Percentiles rank a stretch among this genome's conserved stretches.
phyloP scores from a whole-genome alignment of 352 stramenopile species.

The Phytopythium delawarense region DNA sequence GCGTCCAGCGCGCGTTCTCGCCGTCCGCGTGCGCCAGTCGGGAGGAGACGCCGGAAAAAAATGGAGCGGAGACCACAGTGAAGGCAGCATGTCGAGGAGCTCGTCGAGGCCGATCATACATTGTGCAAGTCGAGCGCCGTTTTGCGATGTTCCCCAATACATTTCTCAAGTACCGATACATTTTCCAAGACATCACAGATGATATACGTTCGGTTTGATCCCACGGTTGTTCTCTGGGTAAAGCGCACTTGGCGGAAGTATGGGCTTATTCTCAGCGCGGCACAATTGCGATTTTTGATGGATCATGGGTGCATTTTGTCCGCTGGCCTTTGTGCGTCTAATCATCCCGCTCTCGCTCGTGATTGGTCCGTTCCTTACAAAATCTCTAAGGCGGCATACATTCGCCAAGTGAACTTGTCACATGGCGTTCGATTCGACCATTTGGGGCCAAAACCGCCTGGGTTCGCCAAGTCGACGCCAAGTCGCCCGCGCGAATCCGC shows the following conservation, averaged over 20 bases:
- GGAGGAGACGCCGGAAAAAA: constrained; percentile 2
- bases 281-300: not conserved
- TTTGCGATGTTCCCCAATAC: no score
- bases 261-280: not conserved
- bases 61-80: not conserved
- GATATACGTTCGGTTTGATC: constrained; percentile 1
- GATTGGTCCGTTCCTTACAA: not conserved
- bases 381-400: not conserved
- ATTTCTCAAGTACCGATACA: not conserved
- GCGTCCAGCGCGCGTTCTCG: not conserved
- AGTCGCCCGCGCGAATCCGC: not conserved
- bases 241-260: not conserved
- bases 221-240: not conserved
- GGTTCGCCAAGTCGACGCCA: not conserved
- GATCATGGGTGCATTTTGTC: not conserved
- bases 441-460: not conserved
- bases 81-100: not conserved
- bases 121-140: not conserved
- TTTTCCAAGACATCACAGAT: not conserved
- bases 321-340: not conserved
- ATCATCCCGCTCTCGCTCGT: not conserved
- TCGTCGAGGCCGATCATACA: not conserved
- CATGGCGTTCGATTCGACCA: not conserved
- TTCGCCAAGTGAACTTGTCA: not conserved
- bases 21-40: not conserved